A percentile compares a stretch with the other conserved stretches of the same genome.
These are phyloP conservation scores for Diaporthe sp. DNA, from an alignment of 2,329 filamentous ascomycete species.

Conservation along the genomic window DNA sequence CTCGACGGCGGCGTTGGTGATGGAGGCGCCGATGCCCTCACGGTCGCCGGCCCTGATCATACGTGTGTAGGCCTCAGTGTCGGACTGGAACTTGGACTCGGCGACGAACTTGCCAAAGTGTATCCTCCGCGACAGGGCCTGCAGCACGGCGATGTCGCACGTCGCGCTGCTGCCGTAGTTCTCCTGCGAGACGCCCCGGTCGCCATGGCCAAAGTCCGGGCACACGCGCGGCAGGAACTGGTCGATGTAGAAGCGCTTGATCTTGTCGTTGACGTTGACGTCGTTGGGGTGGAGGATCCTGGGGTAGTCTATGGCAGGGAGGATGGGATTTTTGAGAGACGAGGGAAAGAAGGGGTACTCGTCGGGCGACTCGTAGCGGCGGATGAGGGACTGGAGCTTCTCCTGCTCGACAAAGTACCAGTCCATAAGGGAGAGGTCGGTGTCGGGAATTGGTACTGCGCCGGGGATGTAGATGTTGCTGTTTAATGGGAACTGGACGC, in stretches of 20 bases:
- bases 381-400: slow-evolving; percentile 89
- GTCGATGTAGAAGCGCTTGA: slow-evolving; percentile 87
- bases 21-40: slow-evolving; percentile 86
- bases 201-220: slow-evolving; percentile 79
- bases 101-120: slow-evolving; percentile 99
- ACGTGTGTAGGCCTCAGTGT: slow-evolving; percentile 83
- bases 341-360: slow-evolving; percentile 97
- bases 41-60: slow-evolving; percentile 87
- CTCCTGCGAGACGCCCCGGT: slow-evolving; percentile 88
- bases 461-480: slow-evolving; percentile 86
- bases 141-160: slow-evolving; percentile 89
- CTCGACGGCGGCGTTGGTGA: slow-evolving; percentile 91
- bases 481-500: slow-evolving; percentile 97
- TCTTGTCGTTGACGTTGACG: slow-evolving; percentile 90
- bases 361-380: slow-evolving; percentile 95
- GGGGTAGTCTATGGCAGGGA: slow-evolving; percentile 91
- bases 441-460: slow-evolving; percentile 82
- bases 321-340: slow-evolving; percentile 81
- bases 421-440: slow-evolving; percentile 86
- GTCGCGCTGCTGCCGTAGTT: slow-evolving; percentile 96
- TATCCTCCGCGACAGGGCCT: slow-evolving; percentile 90
- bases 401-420: slow-evolving; percentile 95
- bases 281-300: slow-evolving; percentile 87
- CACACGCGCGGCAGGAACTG: slow-evolving; percentile 88
- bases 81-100: slow-evolving; percentile 91